Evolutionary conservation across 2,329 filamentous ascomycete species (phyloP).

Genomic region (Macroventuria anomochaeta): DNA sequence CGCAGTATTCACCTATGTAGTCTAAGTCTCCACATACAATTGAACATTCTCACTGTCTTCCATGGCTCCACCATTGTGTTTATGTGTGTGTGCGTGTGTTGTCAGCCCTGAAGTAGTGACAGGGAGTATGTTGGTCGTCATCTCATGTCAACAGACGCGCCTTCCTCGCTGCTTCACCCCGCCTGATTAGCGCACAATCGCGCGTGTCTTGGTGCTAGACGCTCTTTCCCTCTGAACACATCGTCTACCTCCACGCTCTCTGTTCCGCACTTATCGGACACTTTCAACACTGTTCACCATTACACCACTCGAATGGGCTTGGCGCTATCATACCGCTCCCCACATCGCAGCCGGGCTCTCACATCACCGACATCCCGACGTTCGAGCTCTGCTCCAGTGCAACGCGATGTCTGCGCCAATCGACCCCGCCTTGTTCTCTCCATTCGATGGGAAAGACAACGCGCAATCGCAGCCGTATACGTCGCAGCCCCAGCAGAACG

Average conservation of each 20-base stretch:
- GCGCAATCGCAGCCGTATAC: constrained; percentile 31
- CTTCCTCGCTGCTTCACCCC: neutral
- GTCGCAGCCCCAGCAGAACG: constrained; percentile 31
- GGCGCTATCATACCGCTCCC: neutral
- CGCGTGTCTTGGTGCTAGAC: neutral
- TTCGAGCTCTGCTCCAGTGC: neutral
- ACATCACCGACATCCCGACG: constrained; percentile 4
- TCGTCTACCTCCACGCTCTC: neutral
- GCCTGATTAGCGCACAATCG: neutral
- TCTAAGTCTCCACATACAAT: no score
- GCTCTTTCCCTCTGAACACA: neutral
- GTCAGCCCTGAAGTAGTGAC: no score
- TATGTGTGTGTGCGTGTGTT: no score
- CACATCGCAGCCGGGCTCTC: neutral
- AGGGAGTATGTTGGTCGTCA: no score
- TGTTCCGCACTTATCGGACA: neutral
- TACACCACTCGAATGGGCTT: neutral
- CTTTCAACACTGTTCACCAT: neutral
- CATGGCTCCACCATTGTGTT: no score
- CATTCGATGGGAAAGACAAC: constrained; percentile 27
- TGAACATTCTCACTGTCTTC: no score
- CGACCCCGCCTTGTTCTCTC: constrained; percentile 40
- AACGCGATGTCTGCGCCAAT: constrained; percentile 40
- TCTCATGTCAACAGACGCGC: no score
- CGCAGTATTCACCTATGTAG: no score